phyloP scores from a whole-genome alignment of 2,329 filamentous ascomycete genomes.

The Aspergillus sp. region DNA sequence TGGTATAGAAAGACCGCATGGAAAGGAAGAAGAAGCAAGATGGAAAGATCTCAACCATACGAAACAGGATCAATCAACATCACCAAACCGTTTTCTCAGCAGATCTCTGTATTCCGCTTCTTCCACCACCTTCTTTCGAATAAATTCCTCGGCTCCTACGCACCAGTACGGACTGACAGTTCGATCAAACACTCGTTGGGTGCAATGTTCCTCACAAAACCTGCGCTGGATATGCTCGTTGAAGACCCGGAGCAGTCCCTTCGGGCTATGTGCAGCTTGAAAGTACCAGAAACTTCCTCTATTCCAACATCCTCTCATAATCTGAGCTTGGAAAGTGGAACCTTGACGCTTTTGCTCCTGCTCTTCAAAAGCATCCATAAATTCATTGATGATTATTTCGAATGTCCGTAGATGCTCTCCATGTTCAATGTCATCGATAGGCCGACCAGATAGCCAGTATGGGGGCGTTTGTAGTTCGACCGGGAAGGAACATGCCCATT shows the following conservation, averaged over 20 bases:
- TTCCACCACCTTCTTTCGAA: constrained; percentile 16
- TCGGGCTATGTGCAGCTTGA: constrained; percentile 23
- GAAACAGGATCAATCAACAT: no score
- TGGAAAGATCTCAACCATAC: no score
- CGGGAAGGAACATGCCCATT: constrained; percentile 32
- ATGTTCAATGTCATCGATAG: constrained; percentile 16
- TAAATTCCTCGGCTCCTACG: constrained; percentile 2
- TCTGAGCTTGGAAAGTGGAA: constrained; percentile 4
- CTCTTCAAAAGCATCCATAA: constrained; percentile 17
- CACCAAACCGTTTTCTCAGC: constrained; percentile 8
- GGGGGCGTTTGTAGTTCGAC: constrained; percentile 26
- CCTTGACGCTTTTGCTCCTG: constrained; percentile 11
- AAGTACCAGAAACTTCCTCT: constrained; percentile 27
- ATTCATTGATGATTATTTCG: constrained; percentile 14
- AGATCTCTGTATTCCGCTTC: constrained; percentile 13
- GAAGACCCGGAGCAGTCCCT: constrained; percentile 23
- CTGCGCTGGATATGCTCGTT: constrained; percentile 23
- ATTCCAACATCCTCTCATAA: constrained; percentile 25
- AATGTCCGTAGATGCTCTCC: constrained; percentile 38
- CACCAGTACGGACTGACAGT: constrained; percentile 15
- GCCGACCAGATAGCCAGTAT: constrained; percentile 24
- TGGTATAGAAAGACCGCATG: no score
- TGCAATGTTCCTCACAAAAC: constrained; percentile 11
- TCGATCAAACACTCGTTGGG: constrained; percentile 10
- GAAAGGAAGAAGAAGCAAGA: no score